Percentiles rank a stretch among this genome's conserved stretches.
phyloP scores from a whole-genome alignment of 2,329 filamentous ascomycete species.

The Colletotrichum spaethianum region DNA sequence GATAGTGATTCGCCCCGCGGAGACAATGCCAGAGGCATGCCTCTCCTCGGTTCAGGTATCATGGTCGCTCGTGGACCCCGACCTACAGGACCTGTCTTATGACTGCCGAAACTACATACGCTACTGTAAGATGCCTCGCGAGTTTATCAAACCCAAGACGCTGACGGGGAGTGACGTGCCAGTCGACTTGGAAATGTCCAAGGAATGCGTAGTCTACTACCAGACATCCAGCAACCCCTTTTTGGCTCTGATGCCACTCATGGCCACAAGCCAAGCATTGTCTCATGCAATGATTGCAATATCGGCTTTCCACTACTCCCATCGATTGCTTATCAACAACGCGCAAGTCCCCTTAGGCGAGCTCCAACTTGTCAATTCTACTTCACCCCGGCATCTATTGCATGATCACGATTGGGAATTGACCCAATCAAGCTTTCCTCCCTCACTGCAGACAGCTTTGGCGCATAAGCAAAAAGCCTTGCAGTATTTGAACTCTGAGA shows the following conservation, averaged over 20 bases:
- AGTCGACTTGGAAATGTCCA: constrained; percentile 35
- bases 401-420: constrained; percentile 20
- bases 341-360: not conserved
- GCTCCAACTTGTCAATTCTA: not conserved
- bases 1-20: not conserved
- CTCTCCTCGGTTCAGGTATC: not conserved
- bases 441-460: constrained; percentile 21
- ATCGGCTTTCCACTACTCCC: constrained; percentile 34
- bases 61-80: constrained; percentile 22
- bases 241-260: constrained; percentile 32
- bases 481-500: constrained; percentile 8
- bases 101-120: constrained; percentile 35
- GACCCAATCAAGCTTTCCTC: not conserved
- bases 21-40: not conserved
- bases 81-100: constrained; percentile 20
- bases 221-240: constrained; percentile 34
- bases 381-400: constrained; percentile 3
- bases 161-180: not conserved
- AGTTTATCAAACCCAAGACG: not conserved
- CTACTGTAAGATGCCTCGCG: constrained; percentile 18
- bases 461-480: constrained; percentile 30
- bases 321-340: constrained; percentile 27
- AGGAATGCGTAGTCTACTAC: constrained; percentile 35
- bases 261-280: constrained; percentile 21
- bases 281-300: constrained; percentile 29